Conservation (phyloP, 2,329 filamentous ascomycete genomes). For the Parastagonospora nodorum region DNA sequence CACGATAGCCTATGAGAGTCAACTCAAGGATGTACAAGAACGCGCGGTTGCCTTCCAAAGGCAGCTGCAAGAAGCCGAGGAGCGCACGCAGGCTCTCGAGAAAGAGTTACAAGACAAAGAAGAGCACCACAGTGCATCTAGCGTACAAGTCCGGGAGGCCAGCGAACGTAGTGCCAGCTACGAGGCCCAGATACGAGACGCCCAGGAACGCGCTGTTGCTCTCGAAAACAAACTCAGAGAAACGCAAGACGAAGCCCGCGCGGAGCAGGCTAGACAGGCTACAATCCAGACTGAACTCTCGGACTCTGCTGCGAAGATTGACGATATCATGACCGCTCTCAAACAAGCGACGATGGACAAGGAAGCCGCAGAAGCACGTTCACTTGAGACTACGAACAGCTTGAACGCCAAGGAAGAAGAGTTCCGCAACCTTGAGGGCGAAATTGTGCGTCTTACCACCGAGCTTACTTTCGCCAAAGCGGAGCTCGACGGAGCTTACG, state of each 20-base stretch:
- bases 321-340: conserved; percentile 32
- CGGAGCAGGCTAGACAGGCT: conserved; percentile 24
- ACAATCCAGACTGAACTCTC: conserved; percentile 45
- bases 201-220: conserved; percentile 37
- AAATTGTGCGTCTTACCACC: conserved; percentile 69
- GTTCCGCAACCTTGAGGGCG: conserved; percentile 58
- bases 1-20: conserved; percentile 36
- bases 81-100: conserved; percentile 35
- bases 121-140: conserved; percentile 28
- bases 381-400: conserved; percentile 31
- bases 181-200: conserved; percentile 39
- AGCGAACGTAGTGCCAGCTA: conserved; percentile 32
- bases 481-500: conserved; percentile 94
- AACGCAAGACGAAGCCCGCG: conserved; percentile 39
- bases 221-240: conserved; percentile 42
- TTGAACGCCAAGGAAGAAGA: conserved; percentile 44
- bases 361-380: conserved; percentile 38
- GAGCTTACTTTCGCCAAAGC: conserved; percentile 89
- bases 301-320: conserved; percentile 40
- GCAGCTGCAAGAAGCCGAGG: conserved; percentile 33
- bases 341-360: conserved; percentile 34
- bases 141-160: conserved; percentile 24
- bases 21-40: conserved; percentile 41
- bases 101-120: conserved; percentile 37
- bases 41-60: conserved; percentile 34